These are phyloP conservation scores for Talaromyces sp. DNA, from an alignment of 2,329 filamentous ascomycete species.

Conservation along the genomic window DNA sequence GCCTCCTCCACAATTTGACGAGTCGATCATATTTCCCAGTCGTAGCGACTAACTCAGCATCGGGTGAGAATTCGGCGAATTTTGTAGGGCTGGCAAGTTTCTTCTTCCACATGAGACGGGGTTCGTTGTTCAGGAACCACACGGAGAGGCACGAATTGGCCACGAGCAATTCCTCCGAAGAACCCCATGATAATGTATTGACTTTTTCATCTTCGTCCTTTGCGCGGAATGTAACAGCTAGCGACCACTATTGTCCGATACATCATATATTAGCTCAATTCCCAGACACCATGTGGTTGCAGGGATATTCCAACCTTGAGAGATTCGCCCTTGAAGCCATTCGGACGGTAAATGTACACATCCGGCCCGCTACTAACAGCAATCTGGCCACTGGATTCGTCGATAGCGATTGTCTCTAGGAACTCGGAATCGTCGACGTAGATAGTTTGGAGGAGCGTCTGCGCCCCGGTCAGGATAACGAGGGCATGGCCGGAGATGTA, in stretches of 20 bases:
- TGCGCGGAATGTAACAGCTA: conserved; percentile 53
- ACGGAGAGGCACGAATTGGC: conserved; percentile 70
- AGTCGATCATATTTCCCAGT: conserved; percentile 75
- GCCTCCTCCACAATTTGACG: conserved; percentile 87
- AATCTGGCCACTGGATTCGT: conserved; percentile 81
- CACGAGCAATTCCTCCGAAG: conserved; percentile 77
- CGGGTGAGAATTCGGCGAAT: conserved; percentile 77
- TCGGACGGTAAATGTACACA: conserved; percentile 76
- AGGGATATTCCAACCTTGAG: conserved; percentile 60
- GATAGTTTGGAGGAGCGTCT: conserved; percentile 80
- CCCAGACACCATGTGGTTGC: neutral
- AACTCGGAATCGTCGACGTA: conserved; percentile 73
- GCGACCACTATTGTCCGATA: conserved; percentile 52
- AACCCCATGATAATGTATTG: conserved; percentile 78
- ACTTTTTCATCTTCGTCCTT: conserved; percentile 46
- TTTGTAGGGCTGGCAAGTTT: conserved; percentile 70
- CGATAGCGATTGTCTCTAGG: conserved; percentile 75
- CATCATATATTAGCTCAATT: neutral
- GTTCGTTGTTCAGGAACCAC: conserved; percentile 56
- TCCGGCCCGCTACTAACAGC: conserved; percentile 66
- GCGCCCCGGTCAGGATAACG: conserved; percentile 73
- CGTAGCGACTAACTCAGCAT: conserved; percentile 82
- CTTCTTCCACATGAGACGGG: conserved; percentile 67
- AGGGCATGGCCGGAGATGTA: conserved; percentile 90
- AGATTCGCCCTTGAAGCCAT: conserved; percentile 66